Base-by-base conservation (phyloP, 108 stramenopile genomes). In the Cyclostephanos invisitatus region DNA sequence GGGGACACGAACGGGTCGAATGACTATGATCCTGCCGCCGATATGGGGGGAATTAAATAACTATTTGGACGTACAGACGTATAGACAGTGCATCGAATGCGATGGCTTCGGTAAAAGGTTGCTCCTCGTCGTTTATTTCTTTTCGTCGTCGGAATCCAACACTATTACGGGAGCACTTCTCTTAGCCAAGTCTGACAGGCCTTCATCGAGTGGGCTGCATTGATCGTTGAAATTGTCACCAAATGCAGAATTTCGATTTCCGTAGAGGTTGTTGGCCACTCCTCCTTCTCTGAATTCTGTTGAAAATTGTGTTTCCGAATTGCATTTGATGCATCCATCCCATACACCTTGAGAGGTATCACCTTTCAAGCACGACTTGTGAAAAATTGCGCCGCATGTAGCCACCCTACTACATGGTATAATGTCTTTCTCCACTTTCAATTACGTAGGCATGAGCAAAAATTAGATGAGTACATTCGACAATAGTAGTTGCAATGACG, bases 131-230 rank as follows among this genome's bases (percentile, higher is more conserved):
- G 25, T 58, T 29, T 58, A 8, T 42, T 56, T 42, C 4, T 35
- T 29, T 24, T 70, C 69, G 17, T 70, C 69, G n/a, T 61, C 69
- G 11, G 54, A 37, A 46, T 58, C 56, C 25, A 70, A 24, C 6
- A 38, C 69, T 48, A 70, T 46, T 17, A 70, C 57, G n/a, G 55
- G 42, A 7, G 22, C 44, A 32, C 35, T 20, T 9, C 48, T 47
- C 18, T 58, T 58, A 27, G 22, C 27, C 27, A 27, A 27, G 5
- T 27, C 27, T 20, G 29, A 29, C 8, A 17, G 28, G 14, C 28
- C 24, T 29, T 32, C 29, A 24, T 29, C 42, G 29, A 10, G 2
- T 15, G 37, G 5, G 25, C 21, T 22, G 0, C 44, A 17, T 36
- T 40, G 62, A 22, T 11, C 15, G 32, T 17, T 38, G 17, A 15